Percentiles rank a stretch among this genome's conserved stretches.
phyloP scores from a whole-genome alignment of 352 stramenopile species.

The Phytopythium boreale region DNA sequence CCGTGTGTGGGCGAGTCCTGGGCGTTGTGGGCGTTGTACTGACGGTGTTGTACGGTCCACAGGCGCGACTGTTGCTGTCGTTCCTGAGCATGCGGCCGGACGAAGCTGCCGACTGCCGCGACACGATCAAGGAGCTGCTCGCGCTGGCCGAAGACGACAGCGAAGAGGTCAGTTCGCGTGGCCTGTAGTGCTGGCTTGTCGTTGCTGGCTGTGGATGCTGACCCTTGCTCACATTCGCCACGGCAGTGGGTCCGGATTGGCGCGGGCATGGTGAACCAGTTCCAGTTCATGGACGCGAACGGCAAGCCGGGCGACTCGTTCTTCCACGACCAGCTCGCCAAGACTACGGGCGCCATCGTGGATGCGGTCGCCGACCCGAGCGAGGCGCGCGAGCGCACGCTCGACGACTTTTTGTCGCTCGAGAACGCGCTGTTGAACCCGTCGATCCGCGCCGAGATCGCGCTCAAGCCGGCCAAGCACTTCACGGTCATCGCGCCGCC shows the following conservation, averaged over 20 bases:
- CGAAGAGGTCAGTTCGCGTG: slow-evolving; percentile 46
- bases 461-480: slow-evolving; percentile 39
- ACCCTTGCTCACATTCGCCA: neutral
- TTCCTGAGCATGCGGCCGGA: slow-evolving; percentile 62
- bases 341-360: slow-evolving; percentile 41
- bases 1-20: neutral
- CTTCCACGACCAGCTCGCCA: slow-evolving; percentile 54
- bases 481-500: slow-evolving; percentile 62
- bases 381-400: slow-evolving; percentile 14
- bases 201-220: neutral
- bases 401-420: slow-evolving; percentile 63
- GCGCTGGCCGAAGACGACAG: slow-evolving; percentile 49
- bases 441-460: slow-evolving; percentile 44
- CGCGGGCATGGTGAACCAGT: slow-evolving; percentile 65
- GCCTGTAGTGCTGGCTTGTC: neutral
- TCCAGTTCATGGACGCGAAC: slow-evolving; percentile 46
- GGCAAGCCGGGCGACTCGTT: slow-evolving; percentile 48
- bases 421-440: slow-evolving; percentile 66
- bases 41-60: neutral
- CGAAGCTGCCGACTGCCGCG: slow-evolving; percentile 44
- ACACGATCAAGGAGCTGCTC: slow-evolving; percentile 49
- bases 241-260: slow-evolving; percentile 60
- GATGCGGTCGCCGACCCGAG: slow-evolving; percentile 21
- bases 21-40: slow-evolving; percentile 1
- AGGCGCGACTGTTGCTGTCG: slow-evolving; percentile 60